Evolutionary conservation across 225 moss, liverwort and hornwort genomes (phyloP).

Genomic region (Marchantia polymorpha): DNA sequence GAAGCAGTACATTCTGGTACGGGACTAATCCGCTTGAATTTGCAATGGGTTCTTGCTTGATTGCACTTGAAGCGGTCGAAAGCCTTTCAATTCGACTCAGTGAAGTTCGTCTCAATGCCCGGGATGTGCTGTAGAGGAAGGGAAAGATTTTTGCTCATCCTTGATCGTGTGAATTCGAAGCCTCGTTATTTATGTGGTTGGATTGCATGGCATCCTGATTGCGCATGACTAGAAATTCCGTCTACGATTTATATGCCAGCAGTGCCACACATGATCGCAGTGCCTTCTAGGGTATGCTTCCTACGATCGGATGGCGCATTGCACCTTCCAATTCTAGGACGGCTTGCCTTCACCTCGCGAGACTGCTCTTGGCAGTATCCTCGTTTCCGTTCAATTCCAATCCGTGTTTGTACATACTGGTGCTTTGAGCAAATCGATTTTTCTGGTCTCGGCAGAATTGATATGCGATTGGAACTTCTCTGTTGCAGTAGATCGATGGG

Average conservation of each 20-base stretch:
- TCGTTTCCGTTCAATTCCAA: too few relatives aligned
- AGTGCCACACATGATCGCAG: not conserved
- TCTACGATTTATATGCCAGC: not conserved
- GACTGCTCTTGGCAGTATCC: too few relatives aligned
- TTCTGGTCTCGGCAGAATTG: too few relatives aligned
- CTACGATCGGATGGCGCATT: not conserved
- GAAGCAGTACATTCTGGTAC: constrained; percentile 39
- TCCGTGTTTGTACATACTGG: too few relatives aligned
- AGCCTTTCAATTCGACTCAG: not conserved
- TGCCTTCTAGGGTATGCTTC: not conserved
- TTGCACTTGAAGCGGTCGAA: not conserved
- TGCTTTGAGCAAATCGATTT: too few relatives aligned
- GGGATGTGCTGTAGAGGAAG: not conserved
- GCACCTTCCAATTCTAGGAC: too few relatives aligned
- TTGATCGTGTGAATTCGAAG: not conserved
- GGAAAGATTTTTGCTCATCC: not conserved
- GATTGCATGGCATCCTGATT: not conserved
- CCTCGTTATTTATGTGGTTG: not conserved
- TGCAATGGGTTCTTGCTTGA: not conserved
- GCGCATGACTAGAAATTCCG: not conserved
- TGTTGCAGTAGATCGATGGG: too few relatives aligned
- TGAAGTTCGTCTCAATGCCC: not conserved
- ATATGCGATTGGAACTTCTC: too few relatives aligned
- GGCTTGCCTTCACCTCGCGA: too few relatives aligned
- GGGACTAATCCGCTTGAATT: not conserved